These are phyloP conservation scores for Lasiodiplodia hormozganensis DNA, from an alignment of 2,329 filamentous ascomycete species.

Conservation along the genomic window DNA sequence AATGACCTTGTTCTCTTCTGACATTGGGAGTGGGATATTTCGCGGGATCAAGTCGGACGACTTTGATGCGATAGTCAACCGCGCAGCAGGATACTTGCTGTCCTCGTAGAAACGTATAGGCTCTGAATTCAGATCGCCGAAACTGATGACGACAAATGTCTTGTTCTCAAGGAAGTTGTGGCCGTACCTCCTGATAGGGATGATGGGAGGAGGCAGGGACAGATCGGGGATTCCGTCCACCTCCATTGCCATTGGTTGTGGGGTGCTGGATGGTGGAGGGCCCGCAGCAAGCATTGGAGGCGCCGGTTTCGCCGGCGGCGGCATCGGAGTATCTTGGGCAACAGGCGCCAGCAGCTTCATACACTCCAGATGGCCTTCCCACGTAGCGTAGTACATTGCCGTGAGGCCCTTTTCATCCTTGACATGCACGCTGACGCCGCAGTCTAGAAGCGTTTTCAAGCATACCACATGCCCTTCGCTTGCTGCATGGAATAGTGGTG, in stretches of 20 bases:
- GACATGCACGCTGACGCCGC: conserved; percentile 78
- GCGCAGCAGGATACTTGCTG: conserved; percentile 92
- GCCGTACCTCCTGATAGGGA: conserved; percentile 90
- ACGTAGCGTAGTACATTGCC: conserved; percentile 97
- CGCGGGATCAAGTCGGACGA: conserved; percentile 94
- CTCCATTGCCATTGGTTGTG: conserved; percentile 66
- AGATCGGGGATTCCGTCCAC: conserved; percentile 90
- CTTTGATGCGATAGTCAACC: conserved; percentile 95
- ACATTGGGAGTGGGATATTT: conserved; percentile 92
- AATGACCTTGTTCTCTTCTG: conserved; percentile 91
- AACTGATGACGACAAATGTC: conserved; percentile 91
- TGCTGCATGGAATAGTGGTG: conserved; percentile 92
- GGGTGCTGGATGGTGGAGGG: conserved; percentile 42
- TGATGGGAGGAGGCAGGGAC: conserved; percentile 92
- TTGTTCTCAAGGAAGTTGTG: conserved; percentile 99
- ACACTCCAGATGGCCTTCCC: conserved; percentile 95
- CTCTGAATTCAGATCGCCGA: conserved; percentile 75
- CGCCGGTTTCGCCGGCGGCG: conserved; percentile 51
- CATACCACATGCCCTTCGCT: conserved; percentile 95
- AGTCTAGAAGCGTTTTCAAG: conserved; percentile 78
- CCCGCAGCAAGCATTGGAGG: conserved; percentile 25
- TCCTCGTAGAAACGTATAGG: conserved; percentile 96
- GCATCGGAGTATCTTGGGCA: conserved; percentile 31
- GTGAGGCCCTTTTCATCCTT: conserved; percentile 91
- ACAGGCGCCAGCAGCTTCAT: conserved; percentile 81